phyloP scores from a whole-genome alignment of 192 early-diverging fungal species.

The Linnemannia exigua region DNA sequence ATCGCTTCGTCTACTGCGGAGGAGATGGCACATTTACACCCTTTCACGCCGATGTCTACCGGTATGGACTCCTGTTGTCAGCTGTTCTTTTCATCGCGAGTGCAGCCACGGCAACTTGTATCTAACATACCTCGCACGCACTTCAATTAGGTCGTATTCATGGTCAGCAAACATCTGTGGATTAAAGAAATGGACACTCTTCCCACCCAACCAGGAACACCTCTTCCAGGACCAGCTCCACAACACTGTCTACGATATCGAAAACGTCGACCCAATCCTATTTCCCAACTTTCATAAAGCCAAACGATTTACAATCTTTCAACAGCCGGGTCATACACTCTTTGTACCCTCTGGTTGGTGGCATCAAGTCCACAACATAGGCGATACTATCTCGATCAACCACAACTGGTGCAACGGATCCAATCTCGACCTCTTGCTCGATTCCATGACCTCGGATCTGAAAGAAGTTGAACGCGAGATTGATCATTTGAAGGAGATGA shows the following conservation, averaged over 20 bases:
- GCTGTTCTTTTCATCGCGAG: slow-evolving; percentile 29
- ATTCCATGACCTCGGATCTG: slow-evolving; percentile 63
- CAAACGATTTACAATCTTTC: slow-evolving; percentile 64
- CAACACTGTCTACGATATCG: slow-evolving; percentile 71
- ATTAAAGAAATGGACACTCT: slow-evolving; percentile 77
- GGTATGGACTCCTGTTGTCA: slow-evolving; percentile 56
- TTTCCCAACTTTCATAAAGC: slow-evolving; percentile 68
- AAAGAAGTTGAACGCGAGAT: slow-evolving; percentile 65
- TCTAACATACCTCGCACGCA: background rate
- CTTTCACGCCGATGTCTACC: slow-evolving; percentile 83
- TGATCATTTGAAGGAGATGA: slow-evolving; percentile 64
- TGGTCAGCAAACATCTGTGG: slow-evolving; percentile 86
- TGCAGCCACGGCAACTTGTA: background rate
- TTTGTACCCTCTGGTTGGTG: slow-evolving; percentile 85
- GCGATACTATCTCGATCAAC: slow-evolving; percentile 82
- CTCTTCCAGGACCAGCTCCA: slow-evolving; percentile 69
- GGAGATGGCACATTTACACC: slow-evolving; percentile 80
- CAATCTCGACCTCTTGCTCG: slow-evolving; percentile 63
- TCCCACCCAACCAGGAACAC: slow-evolving; percentile 73
- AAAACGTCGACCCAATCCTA: slow-evolving; percentile 56
- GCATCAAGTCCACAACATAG: slow-evolving; percentile 80
- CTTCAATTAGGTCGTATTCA: slow-evolving; percentile 69
- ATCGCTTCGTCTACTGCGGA: slow-evolving; percentile 81
- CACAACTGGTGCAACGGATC: slow-evolving; percentile 83
- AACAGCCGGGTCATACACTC: slow-evolving; percentile 73